Evolutionary conservation across 2,329 filamentous ascomycete genomes (phyloP), one percentile per base, ranked within the genome.

Genomic region (Trichophyton verrucosum): DNA sequence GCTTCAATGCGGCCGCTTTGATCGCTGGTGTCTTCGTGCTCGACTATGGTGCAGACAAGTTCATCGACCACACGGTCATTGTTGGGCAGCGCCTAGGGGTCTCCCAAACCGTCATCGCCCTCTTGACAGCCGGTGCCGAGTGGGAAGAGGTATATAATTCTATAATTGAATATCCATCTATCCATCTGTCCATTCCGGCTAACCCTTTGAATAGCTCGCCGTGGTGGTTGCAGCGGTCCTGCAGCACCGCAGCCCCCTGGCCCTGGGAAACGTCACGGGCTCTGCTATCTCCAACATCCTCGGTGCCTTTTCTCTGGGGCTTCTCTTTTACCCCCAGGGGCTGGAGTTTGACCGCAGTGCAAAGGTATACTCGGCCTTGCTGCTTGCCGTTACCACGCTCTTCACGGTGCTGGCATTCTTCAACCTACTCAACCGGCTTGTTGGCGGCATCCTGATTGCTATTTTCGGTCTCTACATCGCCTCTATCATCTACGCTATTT

Each of bases 221-320:
- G 78, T 82, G 0, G 76, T 82, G 1, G 64, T 80, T 9, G 75
- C 77, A 20, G 75, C 78, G 7, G 70, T 82, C 36, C 70, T 74
- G 2, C 78, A 77, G 59, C 69, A 74, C 30, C 78, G 75, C 24
- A 72, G 74, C 0, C 75, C 79, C 1, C 70, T 82, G 6, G 80
- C 80, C 8, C 65, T 82, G 0, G 80, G 80, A n/a, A 83, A 82
- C 62, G 73, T 82, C 57, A 67, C 82, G 62, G 80, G 80, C n/a
- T 80, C 78, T 17, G 72, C 75, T 40, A 79, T 82, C 53, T 81
- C 80, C 57, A 82, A 82, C 60, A 80, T 82, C 58, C 73, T 82
- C 1, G 80, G 80, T 15, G 80, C 80, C 11, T 82, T 82, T 65
- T 80, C 79, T 1, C 70, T 82, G 0, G 80, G 79, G 3, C 71